Evolutionary conservation across 2,329 filamentous ascomycete species (phyloP).

Genomic region (Colletotrichum tofieldiae): DNA sequence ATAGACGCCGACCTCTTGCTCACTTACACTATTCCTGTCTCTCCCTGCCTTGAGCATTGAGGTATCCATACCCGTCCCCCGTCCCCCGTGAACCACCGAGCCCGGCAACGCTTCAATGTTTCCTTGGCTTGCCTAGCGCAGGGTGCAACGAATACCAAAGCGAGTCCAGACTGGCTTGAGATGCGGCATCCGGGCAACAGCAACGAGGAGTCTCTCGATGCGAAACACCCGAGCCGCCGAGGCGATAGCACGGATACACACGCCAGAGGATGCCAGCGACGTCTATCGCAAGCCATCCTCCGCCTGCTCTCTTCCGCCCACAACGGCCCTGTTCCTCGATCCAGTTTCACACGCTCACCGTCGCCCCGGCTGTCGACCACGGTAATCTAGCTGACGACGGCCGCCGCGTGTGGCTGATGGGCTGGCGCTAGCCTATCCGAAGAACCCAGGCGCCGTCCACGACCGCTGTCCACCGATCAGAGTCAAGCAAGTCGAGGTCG

Average conservation of each 20-base stretch:
- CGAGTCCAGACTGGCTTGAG: too few relatives aligned
- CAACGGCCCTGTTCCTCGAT: not conserved
- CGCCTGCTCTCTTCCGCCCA: slow-evolving; percentile 6
- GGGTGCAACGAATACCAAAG: not conserved
- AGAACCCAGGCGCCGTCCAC: slow-evolving; percentile 30
- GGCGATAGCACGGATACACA: not conserved
- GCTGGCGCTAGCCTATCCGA: slow-evolving; percentile 31
- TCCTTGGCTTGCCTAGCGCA: not conserved
- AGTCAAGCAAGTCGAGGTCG: slow-evolving; percentile 16
- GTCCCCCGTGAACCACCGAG: not conserved
- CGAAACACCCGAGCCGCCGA: not conserved
- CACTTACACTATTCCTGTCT: not conserved
- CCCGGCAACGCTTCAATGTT: too few relatives aligned
- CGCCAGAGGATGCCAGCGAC: slow-evolving; percentile 15
- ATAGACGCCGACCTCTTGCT: not conserved
- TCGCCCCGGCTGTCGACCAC: slow-evolving; percentile 15
- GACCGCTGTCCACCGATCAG: slow-evolving; percentile 22
- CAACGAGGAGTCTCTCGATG: not conserved
- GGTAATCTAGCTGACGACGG: slow-evolving; percentile 1
- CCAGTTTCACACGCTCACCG: slow-evolving; percentile 2
- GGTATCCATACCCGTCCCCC: not conserved
- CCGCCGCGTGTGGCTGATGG: slow-evolving; percentile 26
- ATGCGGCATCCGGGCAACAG: not conserved
- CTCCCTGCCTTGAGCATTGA: not conserved
- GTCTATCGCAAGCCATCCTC: slow-evolving; percentile 23